These are phyloP conservation scores for Pyrenochaeta sp. DNA, from an alignment of 2,329 filamentous ascomycete species.

Conservation along the genomic window DNA sequence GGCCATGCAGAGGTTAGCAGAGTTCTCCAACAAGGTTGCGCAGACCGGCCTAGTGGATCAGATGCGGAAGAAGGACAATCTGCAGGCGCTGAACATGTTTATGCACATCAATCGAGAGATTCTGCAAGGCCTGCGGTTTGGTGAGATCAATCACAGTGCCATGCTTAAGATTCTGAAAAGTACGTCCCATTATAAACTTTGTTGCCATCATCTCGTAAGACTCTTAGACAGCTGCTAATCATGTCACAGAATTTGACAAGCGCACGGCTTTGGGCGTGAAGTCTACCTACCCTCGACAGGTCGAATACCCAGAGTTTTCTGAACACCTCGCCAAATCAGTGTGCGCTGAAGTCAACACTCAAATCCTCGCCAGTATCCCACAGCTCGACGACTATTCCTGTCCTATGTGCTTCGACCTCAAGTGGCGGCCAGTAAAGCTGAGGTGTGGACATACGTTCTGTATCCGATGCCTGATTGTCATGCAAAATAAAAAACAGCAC, in stretches of 20 bases:
- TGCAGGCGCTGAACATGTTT: slow-evolving; percentile 72
- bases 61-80: slow-evolving; percentile 73
- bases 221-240: neutral
- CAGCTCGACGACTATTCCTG: slow-evolving; percentile 86
- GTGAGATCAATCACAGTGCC: slow-evolving; percentile 81
- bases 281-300: slow-evolving; percentile 66
- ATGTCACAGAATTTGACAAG: slow-evolving; percentile 79
- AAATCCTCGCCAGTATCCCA: slow-evolving; percentile 77
- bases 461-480: slow-evolving; percentile 81
- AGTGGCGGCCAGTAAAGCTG: slow-evolving; percentile 82
- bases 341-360: slow-evolving; percentile 75
- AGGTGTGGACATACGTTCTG: slow-evolving; percentile 82
- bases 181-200: slow-evolving; percentile 48
- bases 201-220: no score
- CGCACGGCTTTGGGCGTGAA: slow-evolving; percentile 77
- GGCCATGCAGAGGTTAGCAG: slow-evolving; percentile 72
- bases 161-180: slow-evolving; percentile 87
- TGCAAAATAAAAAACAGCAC: slow-evolving; percentile 74
- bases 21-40: slow-evolving; percentile 75
- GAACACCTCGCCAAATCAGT: slow-evolving; percentile 77
- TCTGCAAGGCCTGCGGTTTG: slow-evolving; percentile 83
- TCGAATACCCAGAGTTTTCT: slow-evolving; percentile 66
- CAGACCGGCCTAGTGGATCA: slow-evolving; percentile 64
- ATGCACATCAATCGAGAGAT: slow-evolving; percentile 76
- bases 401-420: slow-evolving; percentile 79